Base-by-base conservation (phyloP, 805 yeast genomes). In the Nakazawaea ishiwadae region DNA sequence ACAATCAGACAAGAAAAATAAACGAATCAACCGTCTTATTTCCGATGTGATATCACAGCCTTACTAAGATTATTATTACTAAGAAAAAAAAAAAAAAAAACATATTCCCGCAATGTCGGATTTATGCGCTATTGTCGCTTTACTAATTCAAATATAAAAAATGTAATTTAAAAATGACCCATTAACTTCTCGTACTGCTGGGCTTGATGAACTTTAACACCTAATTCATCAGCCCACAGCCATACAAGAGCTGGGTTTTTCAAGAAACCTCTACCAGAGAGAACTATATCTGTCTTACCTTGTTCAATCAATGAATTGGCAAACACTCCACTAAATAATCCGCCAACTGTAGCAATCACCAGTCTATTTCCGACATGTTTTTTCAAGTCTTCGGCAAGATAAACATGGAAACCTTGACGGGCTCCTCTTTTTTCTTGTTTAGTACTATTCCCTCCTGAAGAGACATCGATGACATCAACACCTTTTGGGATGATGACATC, bases 381-480 rank as follows among this genome's bases (percentile, higher is more conserved):
- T 51, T 75, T 75, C 39, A 77, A 46, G 4, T 60, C 60, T 42
- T 51, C 54, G 5, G 82, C 71, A 36, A 56, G 53, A 15, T 60
- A 66, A 3, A 59, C 59, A 46, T 71, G 74, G 44, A 56, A 47
- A 2, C 69, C 71, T 18, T 55, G 51, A 17, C 45, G 45, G 11
- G 16, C 21, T 2, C 49, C 39, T 52, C 63, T 51, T 50, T 65
- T 50, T 18, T 44, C 51, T 44, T 58, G 62, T 32, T 57, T 49
- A 33, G 55, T 45, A 47, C 58, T 59, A 50, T 65, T 67, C 34
- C 79, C 79, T 44, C 81, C 83, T 6, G 77, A 61, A 1, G 81
- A 75, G 32, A 72, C 65, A 51, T 79, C 84, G 27, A 79, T 47
- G n/a, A 77, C 56, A 44, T 74, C 77, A 35, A 79, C 65, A 8